Evolutionary conservation across 78 protist genomes (phyloP).

Genomic region (Pigoraptor vietnamica): DNA sequence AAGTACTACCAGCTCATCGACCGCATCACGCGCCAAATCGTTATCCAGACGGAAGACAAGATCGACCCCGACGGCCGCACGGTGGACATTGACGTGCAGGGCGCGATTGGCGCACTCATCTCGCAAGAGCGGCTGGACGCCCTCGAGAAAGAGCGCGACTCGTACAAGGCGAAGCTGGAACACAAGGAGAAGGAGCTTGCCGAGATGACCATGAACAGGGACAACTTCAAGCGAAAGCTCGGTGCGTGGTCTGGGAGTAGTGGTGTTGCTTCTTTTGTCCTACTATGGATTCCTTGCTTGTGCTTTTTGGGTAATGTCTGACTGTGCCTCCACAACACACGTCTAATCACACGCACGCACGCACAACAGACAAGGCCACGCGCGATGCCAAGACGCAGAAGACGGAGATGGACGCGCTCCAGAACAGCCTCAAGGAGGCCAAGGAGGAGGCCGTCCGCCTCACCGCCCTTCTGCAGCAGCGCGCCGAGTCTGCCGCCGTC

Average conservation of each 20-base stretch:
- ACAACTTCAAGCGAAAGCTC: too few relatives aligned
- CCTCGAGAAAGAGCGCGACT: neutral
- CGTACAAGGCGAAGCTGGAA: neutral
- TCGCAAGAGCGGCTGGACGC: neutral
- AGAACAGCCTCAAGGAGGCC: neutral
- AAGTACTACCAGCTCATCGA: neutral
- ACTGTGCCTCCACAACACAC: too few relatives aligned
- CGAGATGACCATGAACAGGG: too few relatives aligned
- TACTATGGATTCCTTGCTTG: too few relatives aligned
- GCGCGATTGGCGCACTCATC: neutral
- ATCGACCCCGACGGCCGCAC: neutral
- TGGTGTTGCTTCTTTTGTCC: too few relatives aligned
- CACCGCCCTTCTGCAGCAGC: neutral
- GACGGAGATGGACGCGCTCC: neutral
- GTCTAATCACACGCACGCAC: too few relatives aligned
- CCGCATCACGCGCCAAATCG: neutral
- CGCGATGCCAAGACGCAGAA: neutral
- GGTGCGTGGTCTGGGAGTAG: too few relatives aligned
- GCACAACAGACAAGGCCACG: too few relatives aligned
- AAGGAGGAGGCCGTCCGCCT: neutral
- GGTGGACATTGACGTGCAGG: neutral
- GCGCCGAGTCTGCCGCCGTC: neutral
- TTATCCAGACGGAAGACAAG: neutral
- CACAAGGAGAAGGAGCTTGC: too few relatives aligned
- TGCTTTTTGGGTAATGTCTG: too few relatives aligned